These are phyloP conservation scores for Arthrobotrys megalospora DNA, from an alignment of 2,329 filamentous ascomycete species.

Conservation along the genomic window DNA sequence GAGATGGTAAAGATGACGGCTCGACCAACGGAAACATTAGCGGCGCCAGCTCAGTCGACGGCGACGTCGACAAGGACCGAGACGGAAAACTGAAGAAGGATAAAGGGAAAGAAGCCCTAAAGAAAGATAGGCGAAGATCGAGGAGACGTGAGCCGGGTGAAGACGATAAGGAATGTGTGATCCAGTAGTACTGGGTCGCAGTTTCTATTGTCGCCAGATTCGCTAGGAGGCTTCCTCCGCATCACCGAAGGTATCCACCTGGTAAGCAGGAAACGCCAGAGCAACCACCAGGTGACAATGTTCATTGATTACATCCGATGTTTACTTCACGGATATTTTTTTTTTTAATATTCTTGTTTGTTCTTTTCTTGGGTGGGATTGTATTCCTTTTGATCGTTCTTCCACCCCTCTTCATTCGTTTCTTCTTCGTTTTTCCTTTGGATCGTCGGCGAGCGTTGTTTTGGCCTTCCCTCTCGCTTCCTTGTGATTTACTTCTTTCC, in stretches of 20 bases:
- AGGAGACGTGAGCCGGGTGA: conserved; percentile 50
- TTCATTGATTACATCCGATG: conserved; percentile 22
- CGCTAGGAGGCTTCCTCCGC: conserved; percentile 17
- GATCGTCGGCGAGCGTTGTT: not conserved
- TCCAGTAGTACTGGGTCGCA: conserved; percentile 60
- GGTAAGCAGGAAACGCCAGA: not conserved
- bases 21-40: conserved; percentile 38
- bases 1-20: conserved; percentile 40
- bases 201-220: conserved; percentile 46
- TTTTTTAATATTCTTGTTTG: conserved; percentile 24
- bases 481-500: not conserved
- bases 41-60: conserved; percentile 46
- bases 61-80: conserved; percentile 37
- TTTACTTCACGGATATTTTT: conserved; percentile 28
- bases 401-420: conserved; percentile 1
- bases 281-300: conserved; percentile 17
- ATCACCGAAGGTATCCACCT: conserved; percentile 14
- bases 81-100: conserved; percentile 44
- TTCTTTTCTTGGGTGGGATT: conserved; percentile 5
- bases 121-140: conserved; percentile 44
- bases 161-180: conserved; percentile 57
- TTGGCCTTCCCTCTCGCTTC: not conserved
- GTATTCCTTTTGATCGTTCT: conserved; percentile 10
- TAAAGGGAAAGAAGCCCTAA: conserved; percentile 43
- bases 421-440: conserved; percentile 8